These are phyloP conservation scores for Elongisporangium prolatum DNA, from an alignment of 352 stramenopile species.

Conservation along the genomic window DNA sequence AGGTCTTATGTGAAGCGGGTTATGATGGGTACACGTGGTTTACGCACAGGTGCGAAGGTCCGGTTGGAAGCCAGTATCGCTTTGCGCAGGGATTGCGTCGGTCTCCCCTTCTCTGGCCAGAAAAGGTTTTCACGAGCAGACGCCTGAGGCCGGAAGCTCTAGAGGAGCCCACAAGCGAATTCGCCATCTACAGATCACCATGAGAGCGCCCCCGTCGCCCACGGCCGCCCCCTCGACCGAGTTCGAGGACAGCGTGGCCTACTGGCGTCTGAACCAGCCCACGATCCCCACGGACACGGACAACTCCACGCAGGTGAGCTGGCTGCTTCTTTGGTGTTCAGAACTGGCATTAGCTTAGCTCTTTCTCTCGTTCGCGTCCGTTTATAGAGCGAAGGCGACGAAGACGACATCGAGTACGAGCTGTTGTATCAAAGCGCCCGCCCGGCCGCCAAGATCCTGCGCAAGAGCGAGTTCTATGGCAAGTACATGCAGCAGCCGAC, in stretches of 20 bases:
- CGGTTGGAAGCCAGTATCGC: background rate
- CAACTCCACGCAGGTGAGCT: background rate
- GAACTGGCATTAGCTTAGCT: background rate
- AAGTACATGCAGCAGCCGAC: constrained; percentile 39
- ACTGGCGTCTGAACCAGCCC: background rate
- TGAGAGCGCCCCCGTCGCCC: background rate
- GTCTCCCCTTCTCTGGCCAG: background rate
- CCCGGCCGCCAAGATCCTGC: constrained; percentile 39
- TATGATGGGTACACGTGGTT: background rate
- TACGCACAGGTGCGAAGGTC: background rate
- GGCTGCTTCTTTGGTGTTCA: background rate
- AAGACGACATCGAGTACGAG: constrained; percentile 57
- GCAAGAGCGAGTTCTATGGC: constrained; percentile 44
- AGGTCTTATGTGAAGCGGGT: background rate
- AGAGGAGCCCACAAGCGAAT: background rate
- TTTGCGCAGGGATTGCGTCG: background rate
- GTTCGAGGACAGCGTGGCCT: background rate
- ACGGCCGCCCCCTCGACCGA: background rate
- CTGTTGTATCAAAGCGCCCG: constrained; percentile 43
- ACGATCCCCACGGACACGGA: background rate
- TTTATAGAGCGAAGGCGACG: constrained; percentile 7
- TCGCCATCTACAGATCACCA: background rate
- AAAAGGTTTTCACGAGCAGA: background rate
- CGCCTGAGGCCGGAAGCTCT: background rate
- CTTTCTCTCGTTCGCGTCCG: background rate